Conservation (phyloP, 1,284 basidiomycete genomes). For the Rhodotorula sp. region DNA sequence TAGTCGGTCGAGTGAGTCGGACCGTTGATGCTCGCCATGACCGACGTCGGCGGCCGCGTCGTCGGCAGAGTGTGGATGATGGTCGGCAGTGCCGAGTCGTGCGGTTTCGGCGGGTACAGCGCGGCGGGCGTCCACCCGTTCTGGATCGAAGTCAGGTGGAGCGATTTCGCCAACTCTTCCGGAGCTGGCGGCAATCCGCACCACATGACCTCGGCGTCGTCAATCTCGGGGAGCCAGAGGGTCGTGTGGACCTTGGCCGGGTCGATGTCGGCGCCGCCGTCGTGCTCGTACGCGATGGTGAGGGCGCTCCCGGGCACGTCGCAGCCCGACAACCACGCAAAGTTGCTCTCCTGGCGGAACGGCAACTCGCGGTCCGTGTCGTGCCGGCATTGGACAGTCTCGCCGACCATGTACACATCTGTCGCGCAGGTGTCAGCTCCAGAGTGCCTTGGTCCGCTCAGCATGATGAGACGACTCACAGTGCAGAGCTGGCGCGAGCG, state of each 20-base stretch:
- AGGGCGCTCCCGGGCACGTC: constrained; percentile 67
- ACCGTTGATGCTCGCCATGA: constrained; percentile 54
- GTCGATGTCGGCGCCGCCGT: constrained; percentile 53
- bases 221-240: constrained; percentile 27
- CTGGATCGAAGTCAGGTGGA: constrained; percentile 47
- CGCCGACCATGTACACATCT: constrained; percentile 32
- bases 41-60: constrained; percentile 56
- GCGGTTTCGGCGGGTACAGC: constrained; percentile 74
- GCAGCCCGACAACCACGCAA: constrained; percentile 78
- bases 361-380: constrained; percentile 75
- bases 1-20: constrained; percentile 55
- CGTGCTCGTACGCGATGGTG: constrained; percentile 58
- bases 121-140: constrained; percentile 77
- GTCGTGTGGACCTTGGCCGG: constrained; percentile 51
- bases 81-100: constrained; percentile 49
- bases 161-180: constrained; percentile 49
- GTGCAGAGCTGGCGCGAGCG: constrained; percentile 29
- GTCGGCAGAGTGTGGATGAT: constrained; percentile 35
- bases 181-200: constrained; percentile 59
- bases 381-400: constrained; percentile 17
- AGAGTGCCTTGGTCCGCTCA: too few species aligned
- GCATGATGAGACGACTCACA: not conserved
- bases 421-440: not conserved
- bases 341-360: constrained; percentile 78
- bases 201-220: constrained; percentile 37